Conservation (phyloP, 2,329 filamentous ascomycete genomes). For the Graphiopsis chlorocephala region DNA sequence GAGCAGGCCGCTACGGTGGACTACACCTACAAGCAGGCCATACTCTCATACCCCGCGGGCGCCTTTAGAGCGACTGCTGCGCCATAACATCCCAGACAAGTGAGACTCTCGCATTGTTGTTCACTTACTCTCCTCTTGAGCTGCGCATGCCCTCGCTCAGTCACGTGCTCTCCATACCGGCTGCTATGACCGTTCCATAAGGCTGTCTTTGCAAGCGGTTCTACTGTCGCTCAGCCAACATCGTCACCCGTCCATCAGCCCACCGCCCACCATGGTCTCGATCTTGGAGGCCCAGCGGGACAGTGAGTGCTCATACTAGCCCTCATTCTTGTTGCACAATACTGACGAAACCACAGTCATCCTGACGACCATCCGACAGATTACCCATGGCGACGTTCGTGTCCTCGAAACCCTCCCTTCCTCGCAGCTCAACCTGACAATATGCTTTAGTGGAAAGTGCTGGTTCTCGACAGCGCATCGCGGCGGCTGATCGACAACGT, state of each 20-base stretch:
- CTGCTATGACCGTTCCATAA: slow-evolving; percentile 8
- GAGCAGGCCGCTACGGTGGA: background rate
- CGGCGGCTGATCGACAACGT: slow-evolving; percentile 87
- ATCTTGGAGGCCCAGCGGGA: slow-evolving; percentile 82
- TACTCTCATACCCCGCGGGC: background rate
- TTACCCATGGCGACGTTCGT: slow-evolving; percentile 68
- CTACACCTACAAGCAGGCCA: background rate
- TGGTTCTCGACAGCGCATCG: slow-evolving; percentile 82
- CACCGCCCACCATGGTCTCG: slow-evolving; percentile 65
- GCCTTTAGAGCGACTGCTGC: background rate
- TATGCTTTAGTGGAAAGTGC: slow-evolving; percentile 80
- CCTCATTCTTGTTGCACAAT: background rate
- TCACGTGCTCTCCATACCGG: background rate
- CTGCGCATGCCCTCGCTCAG: background rate
- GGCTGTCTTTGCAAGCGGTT: background rate
- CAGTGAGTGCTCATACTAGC: slow-evolving; percentile 47
- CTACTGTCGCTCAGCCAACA: background rate
- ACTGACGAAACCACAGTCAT: slow-evolving; percentile 56
- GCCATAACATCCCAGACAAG: background rate
- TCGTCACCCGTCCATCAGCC: background rate
- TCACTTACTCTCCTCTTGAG: background rate
- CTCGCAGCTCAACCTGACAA: slow-evolving; percentile 20
- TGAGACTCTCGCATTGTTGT: background rate
- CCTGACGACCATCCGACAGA: slow-evolving; percentile 69
- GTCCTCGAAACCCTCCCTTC: background rate